Evolutionary conservation across 441 rosid species (phyloP).

Genomic region (Adansonia gregorii): DNA sequence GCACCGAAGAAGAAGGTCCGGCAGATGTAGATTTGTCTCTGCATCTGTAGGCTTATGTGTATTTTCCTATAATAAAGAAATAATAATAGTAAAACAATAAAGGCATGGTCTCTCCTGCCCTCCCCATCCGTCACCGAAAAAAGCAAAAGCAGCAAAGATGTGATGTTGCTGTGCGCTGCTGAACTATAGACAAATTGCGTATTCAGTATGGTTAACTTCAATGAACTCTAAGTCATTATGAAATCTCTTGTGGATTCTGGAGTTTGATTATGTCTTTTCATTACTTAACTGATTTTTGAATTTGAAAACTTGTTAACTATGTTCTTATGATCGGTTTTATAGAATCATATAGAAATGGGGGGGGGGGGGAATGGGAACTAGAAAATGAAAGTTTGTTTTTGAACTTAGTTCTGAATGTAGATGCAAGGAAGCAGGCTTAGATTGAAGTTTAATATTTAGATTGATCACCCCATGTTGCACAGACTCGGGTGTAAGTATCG

Average conservation of each 20-base stretch:
- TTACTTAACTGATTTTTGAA: background rate
- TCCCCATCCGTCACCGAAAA: background rate
- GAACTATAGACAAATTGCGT: background rate
- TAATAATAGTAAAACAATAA: background rate
- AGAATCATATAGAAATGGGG: background rate
- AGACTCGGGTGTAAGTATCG: too few relatives aligned
- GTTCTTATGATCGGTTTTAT: background rate
- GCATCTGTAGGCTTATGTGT: constrained; percentile 37
- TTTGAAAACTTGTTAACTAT: background rate
- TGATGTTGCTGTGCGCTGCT: background rate
- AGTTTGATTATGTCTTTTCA: background rate
- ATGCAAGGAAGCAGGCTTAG: background rate
- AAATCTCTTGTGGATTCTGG: background rate
- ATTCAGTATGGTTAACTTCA: background rate
- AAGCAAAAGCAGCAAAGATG: background rate
- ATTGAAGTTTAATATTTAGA: background rate
- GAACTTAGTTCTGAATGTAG: background rate
- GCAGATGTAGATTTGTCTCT: constrained; percentile 39
- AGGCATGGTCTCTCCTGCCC: background rate
- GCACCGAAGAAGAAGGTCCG: constrained; percentile 23
- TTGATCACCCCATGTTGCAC: too few relatives aligned
- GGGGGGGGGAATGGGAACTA: background rate
- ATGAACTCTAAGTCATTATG: background rate
- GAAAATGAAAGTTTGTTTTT: background rate
- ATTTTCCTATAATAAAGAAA: constrained; percentile 7